These are phyloP conservation scores for Aureobasidium sp. DNA, from an alignment of 2,329 filamentous ascomycete genomes.

Conservation along the genomic window DNA sequence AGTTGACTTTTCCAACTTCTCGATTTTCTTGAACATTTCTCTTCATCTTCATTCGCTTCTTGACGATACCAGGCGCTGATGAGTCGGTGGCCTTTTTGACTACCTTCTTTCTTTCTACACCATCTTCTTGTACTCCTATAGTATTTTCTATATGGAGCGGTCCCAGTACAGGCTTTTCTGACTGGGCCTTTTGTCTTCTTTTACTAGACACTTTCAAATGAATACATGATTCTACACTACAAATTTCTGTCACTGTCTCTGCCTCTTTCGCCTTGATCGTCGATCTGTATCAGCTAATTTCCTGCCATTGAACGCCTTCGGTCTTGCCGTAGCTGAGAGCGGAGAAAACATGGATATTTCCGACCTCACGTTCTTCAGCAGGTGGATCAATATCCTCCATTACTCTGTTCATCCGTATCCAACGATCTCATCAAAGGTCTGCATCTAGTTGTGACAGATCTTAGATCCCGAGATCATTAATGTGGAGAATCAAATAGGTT, in stretches of 20 bases:
- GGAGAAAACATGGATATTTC: too few relatives aligned
- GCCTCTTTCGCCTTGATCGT: neutral
- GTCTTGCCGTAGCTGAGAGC: neutral
- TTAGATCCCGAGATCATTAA: neutral
- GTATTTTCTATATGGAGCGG: neutral
- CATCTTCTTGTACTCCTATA: neutral
- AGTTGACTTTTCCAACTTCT: neutral
- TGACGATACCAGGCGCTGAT: constrained; percentile 12
- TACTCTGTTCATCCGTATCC: neutral
- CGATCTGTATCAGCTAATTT: neutral
- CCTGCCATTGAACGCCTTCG: neutral
- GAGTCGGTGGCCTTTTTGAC: neutral
- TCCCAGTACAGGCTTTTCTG: neutral
- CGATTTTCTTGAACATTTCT: constrained; percentile 10
- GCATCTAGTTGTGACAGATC: neutral
- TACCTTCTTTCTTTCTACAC: neutral
- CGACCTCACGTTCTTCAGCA: neutral
- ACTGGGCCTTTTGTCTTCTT: constrained; percentile 8
- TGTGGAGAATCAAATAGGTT: neutral
- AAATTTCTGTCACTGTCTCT: neutral
- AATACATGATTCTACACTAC: constrained; percentile 4
- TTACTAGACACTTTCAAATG: neutral
- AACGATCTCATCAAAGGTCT: neutral
- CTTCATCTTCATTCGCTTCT: constrained; percentile 9
- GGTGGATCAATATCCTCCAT: neutral